phyloP scores from a whole-genome alignment of 164 flowering plant species.

The Dillenia turbinata region DNA sequence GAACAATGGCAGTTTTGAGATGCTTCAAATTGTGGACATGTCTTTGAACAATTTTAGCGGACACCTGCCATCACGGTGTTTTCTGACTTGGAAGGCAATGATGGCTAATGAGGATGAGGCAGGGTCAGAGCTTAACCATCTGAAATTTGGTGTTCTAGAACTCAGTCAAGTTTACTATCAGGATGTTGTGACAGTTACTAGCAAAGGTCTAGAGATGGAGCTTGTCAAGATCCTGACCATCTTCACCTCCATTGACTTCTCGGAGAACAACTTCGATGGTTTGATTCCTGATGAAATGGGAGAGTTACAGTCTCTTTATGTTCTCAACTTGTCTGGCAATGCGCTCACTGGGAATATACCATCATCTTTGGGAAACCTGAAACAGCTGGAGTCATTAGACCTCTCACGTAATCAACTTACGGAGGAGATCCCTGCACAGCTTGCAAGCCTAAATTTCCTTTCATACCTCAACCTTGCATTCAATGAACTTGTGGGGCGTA shows the following conservation, averaged over 20 bases:
- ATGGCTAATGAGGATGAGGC: slow-evolving; percentile 7
- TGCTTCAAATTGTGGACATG: slow-evolving; percentile 52
- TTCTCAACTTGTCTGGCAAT: slow-evolving; percentile 50
- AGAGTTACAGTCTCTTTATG: slow-evolving; percentile 25
- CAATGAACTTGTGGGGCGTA: slow-evolving; percentile 37
- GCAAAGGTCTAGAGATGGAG: slow-evolving; percentile 36
- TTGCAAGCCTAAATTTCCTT: slow-evolving; percentile 33
- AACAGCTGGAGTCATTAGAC: slow-evolving; percentile 36
- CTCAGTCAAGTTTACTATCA: slow-evolving; percentile 21
- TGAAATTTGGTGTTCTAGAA: slow-evolving; percentile 2
- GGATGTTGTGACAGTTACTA: slow-evolving; percentile 34
- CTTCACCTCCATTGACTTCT: slow-evolving; percentile 43
- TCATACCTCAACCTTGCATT: slow-evolving; percentile 33
- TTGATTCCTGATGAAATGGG: slow-evolving; percentile 40
- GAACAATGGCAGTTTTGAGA: slow-evolving; percentile 8
- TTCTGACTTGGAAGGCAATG: slow-evolving; percentile 42
- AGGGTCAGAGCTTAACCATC: slow-evolving; percentile 5
- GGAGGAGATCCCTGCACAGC: slow-evolving; percentile 33
- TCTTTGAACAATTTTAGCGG: slow-evolving; percentile 48
- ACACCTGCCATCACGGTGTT: slow-evolving; percentile 5
- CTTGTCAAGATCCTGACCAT: slow-evolving; percentile 31
- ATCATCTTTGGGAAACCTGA: slow-evolving; percentile 29
- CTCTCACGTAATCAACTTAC: slow-evolving; percentile 31
- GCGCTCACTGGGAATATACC: slow-evolving; percentile 39
- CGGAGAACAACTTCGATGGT: slow-evolving; percentile 38